Conservation (phyloP, 306 rosid species). For the Rosa lucieae region DNA sequence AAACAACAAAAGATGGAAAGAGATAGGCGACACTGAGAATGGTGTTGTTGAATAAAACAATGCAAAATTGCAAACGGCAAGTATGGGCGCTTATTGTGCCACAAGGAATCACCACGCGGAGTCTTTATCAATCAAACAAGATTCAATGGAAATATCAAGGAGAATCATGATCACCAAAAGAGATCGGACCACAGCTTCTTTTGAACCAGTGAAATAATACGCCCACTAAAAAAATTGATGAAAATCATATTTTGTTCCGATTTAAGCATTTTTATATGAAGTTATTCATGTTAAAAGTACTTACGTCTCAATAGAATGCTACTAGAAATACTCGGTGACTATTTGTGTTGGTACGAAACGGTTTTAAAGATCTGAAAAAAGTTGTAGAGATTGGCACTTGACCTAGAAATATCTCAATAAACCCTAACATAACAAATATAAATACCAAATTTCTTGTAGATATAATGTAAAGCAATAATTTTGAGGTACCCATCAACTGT, state of each 20-base stretch:
- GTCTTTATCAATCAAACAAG: not conserved
- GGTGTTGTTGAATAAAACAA: not conserved
- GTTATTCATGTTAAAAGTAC: too few relatives aligned
- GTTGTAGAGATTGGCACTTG: not conserved
- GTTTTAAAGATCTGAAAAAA: not conserved
- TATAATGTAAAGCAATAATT: not conserved
- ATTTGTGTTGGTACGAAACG: too few relatives aligned
- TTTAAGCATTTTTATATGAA: too few relatives aligned
- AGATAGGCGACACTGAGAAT: conserved; percentile 4
- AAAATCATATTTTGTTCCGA: too few relatives aligned
- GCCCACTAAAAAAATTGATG: too few relatives aligned
- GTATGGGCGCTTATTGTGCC: not conserved
- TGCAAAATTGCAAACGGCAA: not conserved
- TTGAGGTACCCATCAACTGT: not conserved
- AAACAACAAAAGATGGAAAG: not conserved
- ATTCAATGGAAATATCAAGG: not conserved
- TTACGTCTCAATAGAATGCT: too few relatives aligned
- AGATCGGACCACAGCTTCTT: not conserved
- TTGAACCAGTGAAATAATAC: not conserved
- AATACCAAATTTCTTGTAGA: not conserved
- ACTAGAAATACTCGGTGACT: too few relatives aligned
- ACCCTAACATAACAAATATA: not conserved
- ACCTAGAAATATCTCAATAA: not conserved
- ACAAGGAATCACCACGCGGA: not conserved
- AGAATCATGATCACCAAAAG: not conserved